These are phyloP conservation scores for Arabidopsis hybrid DNA, from an alignment of 441 rosid species.

Conservation along the genomic window DNA sequence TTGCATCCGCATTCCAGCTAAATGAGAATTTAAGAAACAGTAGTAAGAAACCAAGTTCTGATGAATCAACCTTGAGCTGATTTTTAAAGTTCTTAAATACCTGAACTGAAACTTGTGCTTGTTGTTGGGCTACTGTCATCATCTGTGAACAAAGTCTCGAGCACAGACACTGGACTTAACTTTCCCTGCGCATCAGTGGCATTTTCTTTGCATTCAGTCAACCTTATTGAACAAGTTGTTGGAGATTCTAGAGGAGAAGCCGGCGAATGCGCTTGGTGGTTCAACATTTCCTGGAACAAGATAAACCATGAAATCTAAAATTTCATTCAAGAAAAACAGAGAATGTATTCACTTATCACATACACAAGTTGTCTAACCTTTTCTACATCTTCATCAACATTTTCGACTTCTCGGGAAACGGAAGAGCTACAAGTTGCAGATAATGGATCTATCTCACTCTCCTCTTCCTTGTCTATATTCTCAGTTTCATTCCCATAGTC, in stretches of 20 bases:
- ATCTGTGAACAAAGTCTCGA: slow-evolving; percentile 71
- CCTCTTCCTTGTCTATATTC: slow-evolving; percentile 18
- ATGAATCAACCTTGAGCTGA: slow-evolving; percentile 16
- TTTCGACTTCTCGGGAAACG: not conserved
- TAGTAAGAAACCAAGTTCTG: slow-evolving; percentile 44
- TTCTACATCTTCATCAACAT: slow-evolving; percentile 26
- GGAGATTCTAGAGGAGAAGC: slow-evolving; percentile 53
- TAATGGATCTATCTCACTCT: slow-evolving; percentile 16
- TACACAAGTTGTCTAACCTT: slow-evolving; percentile 35
- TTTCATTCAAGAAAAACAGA: slow-evolving; percentile 14
- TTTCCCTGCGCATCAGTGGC: slow-evolving; percentile 57
- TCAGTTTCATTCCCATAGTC: slow-evolving; percentile 18
- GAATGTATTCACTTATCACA: slow-evolving; percentile 15
- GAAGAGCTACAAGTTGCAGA: slow-evolving; percentile 31
- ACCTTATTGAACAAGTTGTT: slow-evolving; percentile 49
- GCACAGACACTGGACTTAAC: slow-evolving; percentile 91
- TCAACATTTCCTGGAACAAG: slow-evolving; percentile 55
- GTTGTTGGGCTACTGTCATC: slow-evolving; percentile 84
- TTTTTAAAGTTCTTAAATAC: slow-evolving; percentile 48
- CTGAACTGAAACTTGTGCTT: slow-evolving; percentile 58
- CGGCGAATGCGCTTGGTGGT: slow-evolving; percentile 41
- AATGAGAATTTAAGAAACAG: slow-evolving; percentile 41
- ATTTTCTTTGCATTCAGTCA: slow-evolving; percentile 52
- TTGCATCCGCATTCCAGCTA: slow-evolving; percentile 62
- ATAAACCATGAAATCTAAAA: slow-evolving; percentile 27